Conservation (phyloP, 2,329 filamentous ascomycete genomes). For the Sclerotinia subarctica region DNA sequence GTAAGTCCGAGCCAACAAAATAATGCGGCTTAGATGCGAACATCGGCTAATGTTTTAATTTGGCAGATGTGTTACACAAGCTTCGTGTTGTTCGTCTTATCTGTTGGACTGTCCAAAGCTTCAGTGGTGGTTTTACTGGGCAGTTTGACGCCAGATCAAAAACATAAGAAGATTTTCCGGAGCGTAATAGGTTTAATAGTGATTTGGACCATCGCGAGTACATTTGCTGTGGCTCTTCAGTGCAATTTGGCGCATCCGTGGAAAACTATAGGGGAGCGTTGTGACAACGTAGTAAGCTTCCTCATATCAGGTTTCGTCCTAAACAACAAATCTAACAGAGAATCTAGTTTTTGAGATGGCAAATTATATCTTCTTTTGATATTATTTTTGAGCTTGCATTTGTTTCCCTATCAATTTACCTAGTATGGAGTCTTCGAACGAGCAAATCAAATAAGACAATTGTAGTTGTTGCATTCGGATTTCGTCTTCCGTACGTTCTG, state of each 20-base stretch:
- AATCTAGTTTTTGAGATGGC: slow-evolving; percentile 41
- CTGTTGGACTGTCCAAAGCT: slow-evolving; percentile 44
- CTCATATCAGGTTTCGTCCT: neutral
- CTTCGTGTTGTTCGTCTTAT: slow-evolving; percentile 44
- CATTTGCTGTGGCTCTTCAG: slow-evolving; percentile 42
- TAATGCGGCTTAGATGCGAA: neutral
- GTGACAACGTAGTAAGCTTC: slow-evolving; percentile 25
- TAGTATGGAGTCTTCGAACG: slow-evolving; percentile 43
- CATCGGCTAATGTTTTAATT: neutral
- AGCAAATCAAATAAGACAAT: slow-evolving; percentile 40
- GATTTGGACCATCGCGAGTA: slow-evolving; percentile 42
- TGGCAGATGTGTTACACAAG: slow-evolving; percentile 40
- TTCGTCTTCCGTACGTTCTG: slow-evolving; percentile 41
- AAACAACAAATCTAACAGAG: neutral
- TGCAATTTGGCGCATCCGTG: slow-evolving; percentile 44
- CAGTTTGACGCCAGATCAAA: slow-evolving; percentile 45
- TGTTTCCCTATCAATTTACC: slow-evolving; percentile 40
- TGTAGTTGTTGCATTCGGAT: slow-evolving; percentile 43
- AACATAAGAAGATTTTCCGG: slow-evolving; percentile 41
- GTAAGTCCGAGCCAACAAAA: slow-evolving; percentile 12
- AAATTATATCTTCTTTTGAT: slow-evolving; percentile 42
- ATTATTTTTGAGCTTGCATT: slow-evolving; percentile 42
- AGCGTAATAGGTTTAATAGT: slow-evolving; percentile 31
- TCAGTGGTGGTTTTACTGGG: slow-evolving; percentile 45
- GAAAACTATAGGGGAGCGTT: slow-evolving; percentile 37